A percentile compares a stretch with the other conserved stretches of the same genome.
phyloP scores from a whole-genome alignment of 2,329 filamentous ascomycete species.

The Furcasterigmium sp. region DNA sequence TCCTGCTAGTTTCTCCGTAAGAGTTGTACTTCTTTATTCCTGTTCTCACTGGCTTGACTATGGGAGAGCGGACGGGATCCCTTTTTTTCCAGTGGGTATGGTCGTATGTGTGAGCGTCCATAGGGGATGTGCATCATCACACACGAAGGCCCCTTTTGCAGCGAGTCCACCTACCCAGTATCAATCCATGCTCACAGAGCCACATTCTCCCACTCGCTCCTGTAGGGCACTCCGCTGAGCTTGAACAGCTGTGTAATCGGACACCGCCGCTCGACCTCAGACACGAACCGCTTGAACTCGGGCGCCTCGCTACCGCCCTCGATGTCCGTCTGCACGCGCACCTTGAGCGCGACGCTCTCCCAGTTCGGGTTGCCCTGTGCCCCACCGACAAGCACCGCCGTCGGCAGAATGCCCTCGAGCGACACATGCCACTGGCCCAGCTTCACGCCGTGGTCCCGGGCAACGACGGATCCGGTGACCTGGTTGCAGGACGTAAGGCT shows the following conservation, averaged over 20 bases:
- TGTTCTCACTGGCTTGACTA: too few species aligned
- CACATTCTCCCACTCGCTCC: constrained; percentile 20
- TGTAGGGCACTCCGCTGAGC: constrained; percentile 17
- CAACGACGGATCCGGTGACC: constrained; percentile 21
- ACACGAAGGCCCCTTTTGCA: too few species aligned
- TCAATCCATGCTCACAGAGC: constrained; percentile 2
- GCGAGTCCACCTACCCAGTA: too few species aligned
- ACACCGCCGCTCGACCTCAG: constrained; percentile 20
- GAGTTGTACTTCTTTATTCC: too few species aligned
- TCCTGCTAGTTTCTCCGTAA: too few species aligned
- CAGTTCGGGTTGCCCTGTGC: constrained; percentile 22
- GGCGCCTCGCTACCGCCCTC: constrained; percentile 8
- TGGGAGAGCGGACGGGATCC: too few species aligned
- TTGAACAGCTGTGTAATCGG: constrained; percentile 22
- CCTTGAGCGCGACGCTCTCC: constrained; percentile 15
- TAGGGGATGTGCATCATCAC: too few species aligned
- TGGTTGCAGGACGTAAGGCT: constrained; percentile 23
- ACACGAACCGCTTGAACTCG: constrained; percentile 15
- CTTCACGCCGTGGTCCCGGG: constrained; percentile 18
- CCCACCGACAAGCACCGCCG: constrained; percentile 17
- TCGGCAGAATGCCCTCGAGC: constrained; percentile 17
- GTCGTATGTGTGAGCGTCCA: too few species aligned
- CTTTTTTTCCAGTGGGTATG: too few species aligned
- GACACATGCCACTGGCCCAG: constrained; percentile 19
- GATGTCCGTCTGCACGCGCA: constrained; percentile 18